Conservation (phyloP, 352 stramenopile species). For the Globisporangium cylindrosporum region DNA sequence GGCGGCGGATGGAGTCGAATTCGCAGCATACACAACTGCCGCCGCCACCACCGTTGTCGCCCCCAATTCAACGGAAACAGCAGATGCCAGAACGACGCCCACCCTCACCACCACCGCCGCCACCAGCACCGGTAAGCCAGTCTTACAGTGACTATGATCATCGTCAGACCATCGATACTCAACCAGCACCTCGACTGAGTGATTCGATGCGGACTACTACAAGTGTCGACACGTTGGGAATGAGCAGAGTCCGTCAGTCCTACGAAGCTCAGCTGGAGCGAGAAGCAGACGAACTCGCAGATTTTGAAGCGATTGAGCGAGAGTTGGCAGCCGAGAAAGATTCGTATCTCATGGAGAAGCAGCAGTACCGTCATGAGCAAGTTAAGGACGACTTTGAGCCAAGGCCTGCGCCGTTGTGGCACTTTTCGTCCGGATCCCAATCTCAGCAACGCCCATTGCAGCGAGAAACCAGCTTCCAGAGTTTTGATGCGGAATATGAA, state of each 20-base stretch:
- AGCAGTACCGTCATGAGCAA: slow-evolving; percentile 12
- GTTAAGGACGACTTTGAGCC: not conserved
- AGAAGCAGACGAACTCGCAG: slow-evolving; percentile 71
- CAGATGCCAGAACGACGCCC: not conserved
- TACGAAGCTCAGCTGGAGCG: slow-evolving; percentile 52
- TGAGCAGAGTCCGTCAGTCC: slow-evolving; percentile 49
- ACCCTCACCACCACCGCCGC: not conserved
- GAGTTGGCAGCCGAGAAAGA: slow-evolving; percentile 63
- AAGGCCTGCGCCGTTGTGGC: slow-evolving; percentile 1
- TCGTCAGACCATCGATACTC: not conserved
- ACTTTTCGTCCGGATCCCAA: slow-evolving; percentile 8
- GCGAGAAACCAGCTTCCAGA: not conserved
- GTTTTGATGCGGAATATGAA: not conserved
- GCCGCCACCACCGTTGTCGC: not conserved
- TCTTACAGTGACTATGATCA: not conserved
- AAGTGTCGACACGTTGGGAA: slow-evolving; percentile 58
- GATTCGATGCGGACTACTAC: slow-evolving; percentile 23
- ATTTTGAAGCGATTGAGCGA: slow-evolving; percentile 75
- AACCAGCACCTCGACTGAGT: slow-evolving; percentile 10
- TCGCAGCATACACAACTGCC: not conserved
- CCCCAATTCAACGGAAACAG: not conserved
- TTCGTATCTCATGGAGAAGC: slow-evolving; percentile 45
- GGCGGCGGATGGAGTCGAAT: not conserved
- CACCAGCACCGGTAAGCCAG: not conserved
- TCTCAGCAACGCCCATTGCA: not conserved